Conservation (phyloP, 768 basidiomycete genomes). For the Podaxis carcinomalis region DNA sequence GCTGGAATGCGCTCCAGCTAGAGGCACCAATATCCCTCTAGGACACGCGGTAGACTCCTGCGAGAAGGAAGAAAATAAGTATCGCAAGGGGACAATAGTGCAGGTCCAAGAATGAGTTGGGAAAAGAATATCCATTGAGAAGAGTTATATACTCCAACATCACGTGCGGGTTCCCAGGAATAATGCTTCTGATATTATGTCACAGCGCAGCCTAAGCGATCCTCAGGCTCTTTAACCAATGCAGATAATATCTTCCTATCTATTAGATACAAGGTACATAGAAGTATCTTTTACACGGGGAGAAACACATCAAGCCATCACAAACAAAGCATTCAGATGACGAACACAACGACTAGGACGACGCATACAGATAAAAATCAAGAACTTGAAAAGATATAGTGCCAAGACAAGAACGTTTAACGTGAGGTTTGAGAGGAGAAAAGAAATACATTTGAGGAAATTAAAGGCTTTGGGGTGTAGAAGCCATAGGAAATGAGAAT, state of each 20-base stretch:
- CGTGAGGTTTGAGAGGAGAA: background rate
- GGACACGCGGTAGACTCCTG: conserved; percentile 12
- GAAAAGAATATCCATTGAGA: background rate
- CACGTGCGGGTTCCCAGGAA: conserved; percentile 6
- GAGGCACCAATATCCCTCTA: background rate
- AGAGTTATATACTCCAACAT: background rate
- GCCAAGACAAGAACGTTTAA: background rate
- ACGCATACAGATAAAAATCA: background rate
- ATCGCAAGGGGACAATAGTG: conserved; percentile 12
- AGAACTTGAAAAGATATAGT: background rate
- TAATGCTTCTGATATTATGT: too few relatives aligned
- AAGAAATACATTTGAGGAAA: background rate
- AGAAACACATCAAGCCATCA: background rate
- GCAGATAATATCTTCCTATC: background rate
- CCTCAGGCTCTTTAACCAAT: too few relatives aligned
- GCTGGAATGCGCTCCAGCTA: conserved; percentile 13
- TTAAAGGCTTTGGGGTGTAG: background rate
- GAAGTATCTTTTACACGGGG: background rate
- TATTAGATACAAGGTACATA: conserved; percentile 1
- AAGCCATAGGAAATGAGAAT: background rate
- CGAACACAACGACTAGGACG: background rate
- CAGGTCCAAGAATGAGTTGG: conserved; percentile 7
- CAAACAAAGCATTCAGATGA: background rate
- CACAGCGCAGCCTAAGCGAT: too few relatives aligned
- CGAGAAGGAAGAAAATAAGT: conserved; percentile 6